Evolutionary conservation across 164 flowering plant species (phyloP).

Genomic region (Aristolochia californica): DNA sequence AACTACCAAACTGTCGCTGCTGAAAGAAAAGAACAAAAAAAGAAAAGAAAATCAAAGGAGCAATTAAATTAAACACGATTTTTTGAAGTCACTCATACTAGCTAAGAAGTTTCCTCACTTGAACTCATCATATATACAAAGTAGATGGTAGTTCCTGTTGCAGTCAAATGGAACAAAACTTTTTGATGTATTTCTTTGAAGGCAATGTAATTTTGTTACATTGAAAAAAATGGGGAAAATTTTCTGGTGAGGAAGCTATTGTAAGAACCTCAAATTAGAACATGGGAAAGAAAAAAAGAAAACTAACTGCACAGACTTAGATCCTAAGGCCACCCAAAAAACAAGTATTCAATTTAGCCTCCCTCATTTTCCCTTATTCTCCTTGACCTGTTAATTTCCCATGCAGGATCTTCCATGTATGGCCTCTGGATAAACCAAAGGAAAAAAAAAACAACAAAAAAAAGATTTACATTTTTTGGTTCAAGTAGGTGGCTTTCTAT

Average conservation of each 20-base stretch:
- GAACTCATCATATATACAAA: background rate
- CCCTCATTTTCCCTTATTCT: background rate
- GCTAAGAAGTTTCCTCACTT: no score
- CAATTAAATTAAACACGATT: no score
- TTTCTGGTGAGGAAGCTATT: background rate
- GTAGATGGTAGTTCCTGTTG: background rate
- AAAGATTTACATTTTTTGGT: conserved; percentile 2
- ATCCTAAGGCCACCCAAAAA: no score
- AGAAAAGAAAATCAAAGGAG: no score
- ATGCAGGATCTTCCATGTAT: background rate
- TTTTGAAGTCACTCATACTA: no score
- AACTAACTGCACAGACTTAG: background rate
- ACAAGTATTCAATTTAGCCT: no score
- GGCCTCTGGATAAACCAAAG: conserved; percentile 5
- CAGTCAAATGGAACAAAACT: background rate
- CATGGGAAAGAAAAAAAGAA: background rate
- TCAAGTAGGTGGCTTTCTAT: background rate
- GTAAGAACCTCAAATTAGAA: background rate
- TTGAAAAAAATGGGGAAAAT: background rate
- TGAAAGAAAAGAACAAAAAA: no score
- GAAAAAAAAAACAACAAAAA: background rate
- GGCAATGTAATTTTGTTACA: no score
- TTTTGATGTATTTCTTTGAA: conserved; percentile 2
- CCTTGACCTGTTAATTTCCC: background rate
- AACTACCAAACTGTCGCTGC: no score